Evolutionary conservation across 345 rosid species (phyloP), one percentile per base, ranked within the genome.

Genomic region (Theobroma cacao): DNA sequence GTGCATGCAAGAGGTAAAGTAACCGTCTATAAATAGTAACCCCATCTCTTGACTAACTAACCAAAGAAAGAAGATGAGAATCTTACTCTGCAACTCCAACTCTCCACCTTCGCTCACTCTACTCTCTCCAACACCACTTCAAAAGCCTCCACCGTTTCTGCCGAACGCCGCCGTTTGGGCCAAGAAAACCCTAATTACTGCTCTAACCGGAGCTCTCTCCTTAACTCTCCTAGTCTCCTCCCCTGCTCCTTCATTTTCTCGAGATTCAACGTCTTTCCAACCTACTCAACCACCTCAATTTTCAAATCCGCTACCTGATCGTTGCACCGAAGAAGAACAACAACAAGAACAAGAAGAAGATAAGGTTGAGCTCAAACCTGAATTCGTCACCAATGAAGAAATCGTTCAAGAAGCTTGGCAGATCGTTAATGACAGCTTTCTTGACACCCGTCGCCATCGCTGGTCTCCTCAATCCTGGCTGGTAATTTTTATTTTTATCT

Each of bases 331-430:
- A 62, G 93, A 87, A 59, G 93, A 88, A 7, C 85, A 80, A 28
- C 30, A 13, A 36, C 69, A 9, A 33, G 31, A 65, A 26, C 59
- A 28, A 36, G 74, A 77, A 43, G 77, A 72, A 72, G 81, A 33
- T 73, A 75, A 41, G 48, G 89, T 76, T 24, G 90, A 80, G 30
- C 78, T 75, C 2, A 86, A 58, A 74, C 77, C 87, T 79, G 82
- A 78, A 34, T 79, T 77, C 36, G 88, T 87, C 47, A 89, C 88
- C 13, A 87, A 95, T 33, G 90, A 91, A 78, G 89, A 80, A 67
- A 86, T 93, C 71, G 96, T 93, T 43, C 91, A 91, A 86, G 98
- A 95, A 85, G 99, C 98, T 78, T 95, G 99, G 99, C 88, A 91
- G 87, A 89, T 95, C 31, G 92, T 93, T 33, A 91, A 92, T 68